Evolutionary conservation across 805 yeast species (phyloP).

Genomic region (Pichia manshurica): DNA sequence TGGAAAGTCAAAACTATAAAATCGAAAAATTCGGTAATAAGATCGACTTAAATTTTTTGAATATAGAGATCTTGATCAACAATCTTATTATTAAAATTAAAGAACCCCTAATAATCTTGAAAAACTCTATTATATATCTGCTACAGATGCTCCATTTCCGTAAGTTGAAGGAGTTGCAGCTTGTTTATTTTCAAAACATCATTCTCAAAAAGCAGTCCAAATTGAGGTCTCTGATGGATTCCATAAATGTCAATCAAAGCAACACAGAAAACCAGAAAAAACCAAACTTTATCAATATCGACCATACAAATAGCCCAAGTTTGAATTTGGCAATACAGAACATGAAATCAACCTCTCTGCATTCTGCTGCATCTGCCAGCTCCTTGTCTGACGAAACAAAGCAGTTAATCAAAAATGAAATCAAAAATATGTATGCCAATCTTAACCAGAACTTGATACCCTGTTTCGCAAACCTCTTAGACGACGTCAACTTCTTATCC

Average conservation of each 20-base stretch:
- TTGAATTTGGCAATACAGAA: constrained; percentile 27
- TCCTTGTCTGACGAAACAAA: constrained; percentile 9
- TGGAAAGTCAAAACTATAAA: constrained; percentile 30
- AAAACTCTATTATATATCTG: constrained; percentile 39
- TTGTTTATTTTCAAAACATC: constrained; percentile 36
- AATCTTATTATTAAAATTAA: constrained; percentile 39
- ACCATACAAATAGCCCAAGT: constrained; percentile 21
- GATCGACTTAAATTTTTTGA: constrained; percentile 45
- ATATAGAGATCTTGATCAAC: constrained; percentile 40
- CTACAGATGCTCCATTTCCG: constrained; percentile 43
- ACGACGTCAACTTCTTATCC: constrained; percentile 41
- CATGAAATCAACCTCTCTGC: constrained; percentile 10
- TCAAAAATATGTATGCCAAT: constrained; percentile 20
- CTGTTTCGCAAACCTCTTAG: constrained; percentile 37
- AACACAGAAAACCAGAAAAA: not conserved
- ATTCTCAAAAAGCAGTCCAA: constrained; percentile 35
- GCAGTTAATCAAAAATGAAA: constrained; percentile 14
- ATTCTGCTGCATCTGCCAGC: not conserved
- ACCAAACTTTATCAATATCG: constrained; percentile 14
- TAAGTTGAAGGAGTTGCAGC: constrained; percentile 47
- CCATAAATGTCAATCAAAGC: not conserved
- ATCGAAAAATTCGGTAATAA: constrained; percentile 51
- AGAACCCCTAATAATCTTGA: constrained; percentile 46
- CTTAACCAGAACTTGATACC: constrained; percentile 41
- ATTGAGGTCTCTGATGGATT: constrained; percentile 20